Conservation (phyloP, 495 filamentous ascomycete species). For the Trypethelium eluteriae region DNA sequence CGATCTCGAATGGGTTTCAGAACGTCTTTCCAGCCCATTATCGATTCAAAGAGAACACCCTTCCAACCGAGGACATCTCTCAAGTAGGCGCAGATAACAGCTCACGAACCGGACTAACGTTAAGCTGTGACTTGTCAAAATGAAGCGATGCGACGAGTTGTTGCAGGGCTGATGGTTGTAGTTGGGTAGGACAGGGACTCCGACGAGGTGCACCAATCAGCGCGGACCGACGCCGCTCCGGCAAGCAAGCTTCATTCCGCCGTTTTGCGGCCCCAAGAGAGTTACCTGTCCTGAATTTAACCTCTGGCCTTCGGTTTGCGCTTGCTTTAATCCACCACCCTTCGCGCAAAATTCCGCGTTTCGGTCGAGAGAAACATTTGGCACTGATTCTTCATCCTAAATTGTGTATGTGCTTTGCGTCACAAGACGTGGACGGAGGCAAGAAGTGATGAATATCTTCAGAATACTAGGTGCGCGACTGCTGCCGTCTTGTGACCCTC, state of each 20-base stretch:
- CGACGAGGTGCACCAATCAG: background rate
- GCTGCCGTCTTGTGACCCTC: constrained; percentile 13
- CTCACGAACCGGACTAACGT: background rate
- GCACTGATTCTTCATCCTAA: background rate
- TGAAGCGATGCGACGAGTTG: background rate
- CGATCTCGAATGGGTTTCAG: constrained; percentile 29
- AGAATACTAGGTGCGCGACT: constrained; percentile 62
- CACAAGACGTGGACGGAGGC: background rate
- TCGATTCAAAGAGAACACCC: background rate
- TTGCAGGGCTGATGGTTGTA: background rate
- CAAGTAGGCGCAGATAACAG: background rate
- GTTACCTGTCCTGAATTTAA: constrained; percentile 9
- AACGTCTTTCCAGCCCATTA: constrained; percentile 25
- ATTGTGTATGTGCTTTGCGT: background rate
- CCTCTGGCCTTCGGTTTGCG: background rate
- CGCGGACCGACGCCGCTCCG: background rate
- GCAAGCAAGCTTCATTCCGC: constrained; percentile 4
- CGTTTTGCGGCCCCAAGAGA: background rate
- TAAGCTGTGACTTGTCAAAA: background rate
- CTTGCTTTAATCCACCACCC: background rate
- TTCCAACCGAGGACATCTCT: background rate
- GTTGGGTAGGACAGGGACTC: background rate
- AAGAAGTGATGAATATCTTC: constrained; percentile 71
- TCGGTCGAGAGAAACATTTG: background rate
- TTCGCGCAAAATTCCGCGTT: background rate